These are phyloP conservation scores for Aspergillus puulaauensis DNA, from an alignment of 2,329 filamentous ascomycete genomes.

Conservation along the genomic window DNA sequence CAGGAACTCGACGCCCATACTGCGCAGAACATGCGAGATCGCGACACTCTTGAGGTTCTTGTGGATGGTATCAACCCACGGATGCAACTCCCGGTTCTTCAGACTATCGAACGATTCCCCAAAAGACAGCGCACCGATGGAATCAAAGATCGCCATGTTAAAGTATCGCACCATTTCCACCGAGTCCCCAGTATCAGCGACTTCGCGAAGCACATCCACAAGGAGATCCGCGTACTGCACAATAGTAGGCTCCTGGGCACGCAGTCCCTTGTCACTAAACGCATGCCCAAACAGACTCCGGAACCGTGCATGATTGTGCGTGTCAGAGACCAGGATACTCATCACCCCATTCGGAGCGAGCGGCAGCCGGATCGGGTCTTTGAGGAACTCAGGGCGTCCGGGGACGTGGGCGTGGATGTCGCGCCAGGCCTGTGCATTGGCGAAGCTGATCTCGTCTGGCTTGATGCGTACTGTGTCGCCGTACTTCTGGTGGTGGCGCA, in stretches of 20 bases:
- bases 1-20: background rate
- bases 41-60: slow-evolving; percentile 1
- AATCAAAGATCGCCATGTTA: slow-evolving; percentile 1
- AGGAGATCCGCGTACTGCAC: background rate
- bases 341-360: background rate
- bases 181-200: background rate
- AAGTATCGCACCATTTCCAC: slow-evolving; percentile 1
- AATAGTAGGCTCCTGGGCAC: background rate
- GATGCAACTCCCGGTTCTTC: background rate
- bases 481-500: slow-evolving; percentile 25
- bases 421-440: slow-evolving; percentile 30
- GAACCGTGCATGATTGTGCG: background rate
- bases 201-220: background rate
- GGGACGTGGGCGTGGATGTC: slow-evolving; percentile 25
- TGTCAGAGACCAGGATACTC: background rate
- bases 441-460: slow-evolving; percentile 36
- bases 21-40: slow-evolving; percentile 1
- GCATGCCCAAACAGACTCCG: background rate
- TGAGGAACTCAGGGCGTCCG: background rate
- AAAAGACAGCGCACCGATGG: background rate
- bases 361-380: background rate
- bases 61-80: background rate
- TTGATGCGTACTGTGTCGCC: slow-evolving; percentile 33
- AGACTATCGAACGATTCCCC: background rate
- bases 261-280: background rate